phyloP scores from a whole-genome alignment of 2,329 filamentous ascomycete species.

The Aspergillus awamori region DNA sequence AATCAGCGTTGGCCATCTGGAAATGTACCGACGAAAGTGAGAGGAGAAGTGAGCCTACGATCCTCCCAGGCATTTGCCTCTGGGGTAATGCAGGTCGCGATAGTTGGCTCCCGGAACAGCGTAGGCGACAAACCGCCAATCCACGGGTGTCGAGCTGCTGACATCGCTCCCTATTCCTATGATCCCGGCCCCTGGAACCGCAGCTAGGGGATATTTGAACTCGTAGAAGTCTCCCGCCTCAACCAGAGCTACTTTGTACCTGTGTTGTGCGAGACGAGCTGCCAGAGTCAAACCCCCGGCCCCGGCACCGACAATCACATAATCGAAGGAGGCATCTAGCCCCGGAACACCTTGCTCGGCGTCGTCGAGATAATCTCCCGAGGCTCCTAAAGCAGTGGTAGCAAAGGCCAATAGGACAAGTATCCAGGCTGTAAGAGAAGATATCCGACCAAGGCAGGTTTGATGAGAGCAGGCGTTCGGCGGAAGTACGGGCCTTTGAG shows the following conservation, averaged over 20 bases:
- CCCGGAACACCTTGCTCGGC: slow-evolving; percentile 13
- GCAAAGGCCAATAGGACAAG: neutral
- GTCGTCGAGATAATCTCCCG: neutral
- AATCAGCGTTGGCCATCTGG: neutral
- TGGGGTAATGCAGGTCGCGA: slow-evolving; percentile 33
- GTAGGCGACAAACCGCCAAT: slow-evolving; percentile 51
- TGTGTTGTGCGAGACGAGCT: slow-evolving; percentile 55
- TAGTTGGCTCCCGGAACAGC: slow-evolving; percentile 53
- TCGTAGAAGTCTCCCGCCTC: slow-evolving; percentile 52
- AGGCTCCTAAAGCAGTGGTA: neutral
- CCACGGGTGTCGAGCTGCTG: slow-evolving; percentile 50
- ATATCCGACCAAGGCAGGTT: neutral
- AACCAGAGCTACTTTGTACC: slow-evolving; percentile 42
- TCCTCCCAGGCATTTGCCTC: slow-evolving; percentile 34
- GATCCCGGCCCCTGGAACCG: slow-evolving; percentile 43
- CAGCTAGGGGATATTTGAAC: slow-evolving; percentile 57
- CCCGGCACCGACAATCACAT: slow-evolving; percentile 39
- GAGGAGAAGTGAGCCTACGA: slow-evolving; percentile 25
- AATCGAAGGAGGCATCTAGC: slow-evolving; percentile 29
- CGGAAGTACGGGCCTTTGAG: neutral
- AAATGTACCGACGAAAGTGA: neutral
- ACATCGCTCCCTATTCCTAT: slow-evolving; percentile 28
- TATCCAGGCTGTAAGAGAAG: neutral
- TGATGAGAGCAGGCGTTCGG: neutral
- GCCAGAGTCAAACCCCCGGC: slow-evolving; percentile 50